Evolutionary conservation across 192 early-diverging fungal species (phyloP), one percentile per base, ranked within the genome.

Genomic region (Chytriomyces hyalinus): DNA sequence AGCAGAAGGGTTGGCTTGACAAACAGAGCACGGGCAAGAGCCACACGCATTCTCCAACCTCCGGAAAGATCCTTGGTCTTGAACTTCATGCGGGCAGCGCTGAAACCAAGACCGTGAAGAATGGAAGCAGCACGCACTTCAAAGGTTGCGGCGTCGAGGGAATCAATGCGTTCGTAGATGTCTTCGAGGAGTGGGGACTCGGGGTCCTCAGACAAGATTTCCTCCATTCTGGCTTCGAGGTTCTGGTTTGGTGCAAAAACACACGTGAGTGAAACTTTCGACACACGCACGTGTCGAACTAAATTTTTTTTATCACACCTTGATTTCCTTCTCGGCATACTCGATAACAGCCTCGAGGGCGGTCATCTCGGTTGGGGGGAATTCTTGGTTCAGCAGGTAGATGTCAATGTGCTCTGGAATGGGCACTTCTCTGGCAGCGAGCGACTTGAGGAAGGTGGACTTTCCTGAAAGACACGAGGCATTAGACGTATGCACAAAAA

Each of bases 1-100:
- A 91, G 73, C 77, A 91, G 70, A 43, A 91, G 73, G 6, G 87
- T 90, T 36, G 98, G 98, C 66, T 92, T 94, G 80, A 95, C 94
- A 87, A 99, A 99, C 82, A 99, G 88, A 70, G 97, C 97, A 78
- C 93, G 89, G 51, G 98, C 96, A 44, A 99, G 91, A 6, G 97
- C 93, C 61, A 99, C 98, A 80, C 98, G 89, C 98, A 99, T 99
- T 74, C 98, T 91, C 98, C 98, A 99, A 82, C 98, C 98, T 91
- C 98, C 98, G 81, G 96, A 98, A 82, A 99, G 91, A 79, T 96
- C 94, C 89, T 94, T 96, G 64, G 98, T 99, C 78, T 87, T 88
- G 86, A 94, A 92, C 78, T 90, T 85, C 97, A 98, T 98, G 67
- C 92, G 92, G 46, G 87, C 85, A 77, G 92, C 87, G 72, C 82